Evolutionary conservation across 2,329 filamentous ascomycete genomes (phyloP).

Genomic region (Paecilomyces fulvus): DNA sequence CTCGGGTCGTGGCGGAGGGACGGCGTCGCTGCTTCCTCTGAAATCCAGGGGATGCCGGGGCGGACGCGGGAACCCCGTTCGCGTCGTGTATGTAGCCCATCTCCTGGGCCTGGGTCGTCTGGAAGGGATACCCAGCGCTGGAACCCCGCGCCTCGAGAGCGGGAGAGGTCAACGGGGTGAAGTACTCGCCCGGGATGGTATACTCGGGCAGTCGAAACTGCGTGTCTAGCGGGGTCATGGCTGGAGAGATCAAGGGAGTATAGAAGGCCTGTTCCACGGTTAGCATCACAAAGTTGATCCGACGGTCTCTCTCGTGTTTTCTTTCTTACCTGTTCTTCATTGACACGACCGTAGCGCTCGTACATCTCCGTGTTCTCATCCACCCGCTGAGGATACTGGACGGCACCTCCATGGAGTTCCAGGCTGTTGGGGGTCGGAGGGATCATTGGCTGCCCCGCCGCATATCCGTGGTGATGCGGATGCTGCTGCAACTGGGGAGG

Average conservation of each 20-base stretch:
- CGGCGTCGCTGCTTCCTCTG: conserved; percentile 32
- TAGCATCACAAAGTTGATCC: background rate
- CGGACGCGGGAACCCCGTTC: conserved; percentile 24
- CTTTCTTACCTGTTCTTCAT: conserved; percentile 35
- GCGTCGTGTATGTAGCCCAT: conserved; percentile 34
- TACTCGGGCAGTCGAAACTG: conserved; percentile 41
- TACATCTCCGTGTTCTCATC: conserved; percentile 36
- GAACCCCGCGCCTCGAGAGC: conserved; percentile 41
- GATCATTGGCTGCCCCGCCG: conserved; percentile 27
- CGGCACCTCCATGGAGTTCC: conserved; percentile 38
- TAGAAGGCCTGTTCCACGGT: conserved; percentile 33
- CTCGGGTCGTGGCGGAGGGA: conserved; percentile 25
- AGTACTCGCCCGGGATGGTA: conserved; percentile 40
- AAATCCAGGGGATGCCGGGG: conserved; percentile 25
- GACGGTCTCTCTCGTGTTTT: background rate
- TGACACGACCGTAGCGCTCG: conserved; percentile 35
- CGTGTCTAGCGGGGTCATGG: conserved; percentile 42
- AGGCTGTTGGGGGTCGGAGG: conserved; percentile 43
- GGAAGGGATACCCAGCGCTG: conserved; percentile 26
- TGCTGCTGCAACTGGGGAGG: conserved; percentile 1
- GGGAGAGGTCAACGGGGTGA: conserved; percentile 43
- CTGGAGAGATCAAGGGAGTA: conserved; percentile 42
- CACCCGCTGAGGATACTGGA: conserved; percentile 31
- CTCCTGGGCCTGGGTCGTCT: conserved; percentile 27
- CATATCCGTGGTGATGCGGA: conserved; percentile 18